phyloP scores from a whole-genome alignment of 129 eudicot genomes.

The Flaveria linearis region DNA sequence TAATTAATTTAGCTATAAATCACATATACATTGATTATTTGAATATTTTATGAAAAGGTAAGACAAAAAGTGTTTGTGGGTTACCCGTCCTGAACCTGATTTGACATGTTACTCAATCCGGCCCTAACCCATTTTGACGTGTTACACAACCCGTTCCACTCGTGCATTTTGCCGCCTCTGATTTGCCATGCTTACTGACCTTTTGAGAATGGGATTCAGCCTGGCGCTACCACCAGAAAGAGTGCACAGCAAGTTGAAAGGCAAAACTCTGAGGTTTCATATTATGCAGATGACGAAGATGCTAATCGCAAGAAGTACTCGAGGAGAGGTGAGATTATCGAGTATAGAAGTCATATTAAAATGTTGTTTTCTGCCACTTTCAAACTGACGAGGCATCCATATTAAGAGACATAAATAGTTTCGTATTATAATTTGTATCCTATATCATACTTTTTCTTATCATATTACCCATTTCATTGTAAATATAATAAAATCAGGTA shows the following conservation, averaged over 20 bases:
- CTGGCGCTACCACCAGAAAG: conserved; percentile 91
- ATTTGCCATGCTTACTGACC: conserved; percentile 4
- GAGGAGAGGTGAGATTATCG: conserved; percentile 58
- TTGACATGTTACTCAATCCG: not conserved
- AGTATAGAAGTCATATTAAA: not conserved
- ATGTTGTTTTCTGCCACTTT: not conserved
- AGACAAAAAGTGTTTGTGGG: not conserved
- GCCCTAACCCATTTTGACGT: too few species aligned
- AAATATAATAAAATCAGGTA: not conserved
- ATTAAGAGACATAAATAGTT: not conserved
- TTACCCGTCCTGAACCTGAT: not conserved
- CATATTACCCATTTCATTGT: not conserved
- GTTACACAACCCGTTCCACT: not conserved
- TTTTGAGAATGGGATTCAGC: conserved; percentile 40
- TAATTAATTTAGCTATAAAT: not conserved
- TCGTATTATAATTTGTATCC: not conserved
- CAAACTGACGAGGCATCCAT: not conserved
- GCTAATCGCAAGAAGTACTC: conserved; percentile 77
- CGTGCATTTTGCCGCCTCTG: not conserved
- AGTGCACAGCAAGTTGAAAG: conserved; percentile 68
- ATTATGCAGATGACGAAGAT: conserved; percentile 93
- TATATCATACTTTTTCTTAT: not conserved
- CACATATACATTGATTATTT: not conserved
- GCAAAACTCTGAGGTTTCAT: conserved; percentile 80
- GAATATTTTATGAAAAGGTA: not conserved